These are phyloP conservation scores for Epichloe typhina DNA, from an alignment of 2,329 filamentous ascomycete genomes.

Conservation along the genomic window DNA sequence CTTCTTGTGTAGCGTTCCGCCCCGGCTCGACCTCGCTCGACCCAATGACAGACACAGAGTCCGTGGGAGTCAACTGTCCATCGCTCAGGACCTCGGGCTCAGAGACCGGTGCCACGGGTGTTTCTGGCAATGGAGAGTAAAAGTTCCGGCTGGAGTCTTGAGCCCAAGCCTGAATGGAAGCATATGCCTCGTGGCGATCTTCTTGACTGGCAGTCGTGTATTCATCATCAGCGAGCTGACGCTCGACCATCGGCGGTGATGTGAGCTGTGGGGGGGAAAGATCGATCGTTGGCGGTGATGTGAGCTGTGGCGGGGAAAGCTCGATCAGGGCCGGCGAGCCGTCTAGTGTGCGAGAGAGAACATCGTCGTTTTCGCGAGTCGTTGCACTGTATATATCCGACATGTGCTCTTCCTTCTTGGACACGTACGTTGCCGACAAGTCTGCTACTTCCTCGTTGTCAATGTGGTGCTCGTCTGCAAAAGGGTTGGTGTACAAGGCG, in stretches of 20 bases:
- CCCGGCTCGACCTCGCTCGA: constrained; percentile 33
- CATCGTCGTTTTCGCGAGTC: constrained; percentile 24
- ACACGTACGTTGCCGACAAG: constrained; percentile 28
- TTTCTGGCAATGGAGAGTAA: constrained; percentile 46
- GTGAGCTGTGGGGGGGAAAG: constrained; percentile 11
- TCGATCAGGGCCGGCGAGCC: constrained; percentile 21
- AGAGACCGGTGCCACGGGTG: constrained; percentile 34
- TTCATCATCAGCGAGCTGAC: constrained; percentile 27
- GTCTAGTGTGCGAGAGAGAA: constrained; percentile 12
- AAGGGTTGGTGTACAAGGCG: constrained; percentile 43
- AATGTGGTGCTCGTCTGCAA: constrained; percentile 43
- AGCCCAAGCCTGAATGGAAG: constrained; percentile 53
- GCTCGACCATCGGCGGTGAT: constrained; percentile 21
- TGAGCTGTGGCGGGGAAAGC: constrained; percentile 11
- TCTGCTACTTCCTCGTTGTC: constrained; percentile 31
- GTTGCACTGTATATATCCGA: constrained; percentile 47
- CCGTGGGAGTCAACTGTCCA: constrained; percentile 45
- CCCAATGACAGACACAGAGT: constrained; percentile 41
- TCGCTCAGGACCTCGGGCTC: constrained; percentile 39
- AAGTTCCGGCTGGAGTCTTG: constrained; percentile 40
- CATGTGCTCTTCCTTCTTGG: constrained; percentile 32
- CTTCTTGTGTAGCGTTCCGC: constrained; percentile 29
- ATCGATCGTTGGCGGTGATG: constrained; percentile 15
- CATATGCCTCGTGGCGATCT: constrained; percentile 34
- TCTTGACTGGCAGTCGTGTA: constrained; percentile 40